Base-by-base conservation (phyloP, 2,329 filamentous ascomycete species). In the Scytalidium lignicola region DNA sequence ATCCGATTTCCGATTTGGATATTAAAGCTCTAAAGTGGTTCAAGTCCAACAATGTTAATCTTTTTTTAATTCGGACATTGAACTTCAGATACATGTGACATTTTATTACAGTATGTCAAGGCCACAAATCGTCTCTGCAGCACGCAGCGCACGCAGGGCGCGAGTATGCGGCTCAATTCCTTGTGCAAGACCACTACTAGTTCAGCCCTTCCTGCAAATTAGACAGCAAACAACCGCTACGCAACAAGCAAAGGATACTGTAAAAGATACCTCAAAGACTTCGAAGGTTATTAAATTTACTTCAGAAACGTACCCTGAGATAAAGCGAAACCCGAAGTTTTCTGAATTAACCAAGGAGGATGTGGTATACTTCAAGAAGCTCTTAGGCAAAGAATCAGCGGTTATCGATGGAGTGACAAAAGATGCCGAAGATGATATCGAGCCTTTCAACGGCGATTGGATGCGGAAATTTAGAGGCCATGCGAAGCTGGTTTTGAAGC, bases 391-490 rank as follows among this genome's bases (percentile, higher is more conserved):
- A 44, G 82, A 85, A 29, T 88, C 86, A 29, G 90, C 90, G 2
- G 76, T 96, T 46, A 81, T 97, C 53, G 91, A 96, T 65, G 89
- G 89, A 45, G 78, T 96, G 48, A 88, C 83, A 3, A 70, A 81
- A 58, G 82, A 91, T 67, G 83, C 83, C 13, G 72, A 76, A 2
- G 87, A 88, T 60, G 93, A 97, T 65, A 78, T 97, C 56, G 89
- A 93, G 65, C 80, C 88, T 7, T 99, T 90, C 78, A 99, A 99
- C 70, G 83, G 85, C 65, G 93, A 99, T 72, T 99, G 95, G 93
- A 96, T 99, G 91, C 85, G 88, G 70, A 99, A 99, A 72, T 99
- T 96, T 74, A 85, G 88, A 53, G 95, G 93, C 23, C 90, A 96
- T 69, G 83, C 88, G 53, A 83, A 85, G 63, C 74, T 99, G 21